phyloP scores from a whole-genome alignment of 1,284 basidiomycete species.

The Cryptococcus sp. region DNA sequence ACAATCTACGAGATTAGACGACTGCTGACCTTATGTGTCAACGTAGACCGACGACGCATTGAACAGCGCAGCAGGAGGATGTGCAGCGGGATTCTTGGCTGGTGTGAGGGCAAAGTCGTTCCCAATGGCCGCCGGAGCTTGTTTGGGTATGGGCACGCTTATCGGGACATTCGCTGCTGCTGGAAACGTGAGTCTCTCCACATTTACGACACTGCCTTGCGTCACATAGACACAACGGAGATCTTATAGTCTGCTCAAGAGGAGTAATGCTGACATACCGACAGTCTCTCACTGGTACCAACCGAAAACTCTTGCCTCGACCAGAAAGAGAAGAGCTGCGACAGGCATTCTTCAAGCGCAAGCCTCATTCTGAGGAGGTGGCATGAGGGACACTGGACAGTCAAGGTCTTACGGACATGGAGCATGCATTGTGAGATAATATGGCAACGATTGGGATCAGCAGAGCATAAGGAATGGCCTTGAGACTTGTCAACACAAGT shows the following conservation, averaged over 20 bases:
- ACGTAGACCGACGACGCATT: constrained; percentile 69
- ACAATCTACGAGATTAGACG: neutral
- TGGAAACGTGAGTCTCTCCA: constrained; percentile 56
- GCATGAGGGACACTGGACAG: neutral
- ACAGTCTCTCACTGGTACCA: constrained; percentile 45
- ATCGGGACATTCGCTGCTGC: constrained; percentile 83
- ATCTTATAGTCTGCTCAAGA: neutral
- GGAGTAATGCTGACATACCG: neutral
- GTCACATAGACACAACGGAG: neutral
- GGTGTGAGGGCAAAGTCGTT: constrained; percentile 82
- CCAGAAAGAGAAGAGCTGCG: constrained; percentile 55
- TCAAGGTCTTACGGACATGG: too few relatives aligned
- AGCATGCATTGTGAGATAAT: too few relatives aligned
- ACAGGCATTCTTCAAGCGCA: constrained; percentile 56
- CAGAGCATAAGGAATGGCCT: too few relatives aligned
- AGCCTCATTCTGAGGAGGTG: constrained; percentile 14
- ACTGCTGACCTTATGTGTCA: constrained; percentile 11
- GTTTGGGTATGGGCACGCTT: constrained; percentile 73
- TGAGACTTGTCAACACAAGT: too few relatives aligned
- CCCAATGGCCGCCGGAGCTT: constrained; percentile 78
- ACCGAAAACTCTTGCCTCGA: constrained; percentile 43
- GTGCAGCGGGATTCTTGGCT: constrained; percentile 88
- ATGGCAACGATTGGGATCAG: too few relatives aligned
- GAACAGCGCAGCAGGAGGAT: constrained; percentile 84
- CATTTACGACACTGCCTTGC: neutral